Conservation (phyloP, 305 asterid species). For the Fraxinus velutina region DNA sequence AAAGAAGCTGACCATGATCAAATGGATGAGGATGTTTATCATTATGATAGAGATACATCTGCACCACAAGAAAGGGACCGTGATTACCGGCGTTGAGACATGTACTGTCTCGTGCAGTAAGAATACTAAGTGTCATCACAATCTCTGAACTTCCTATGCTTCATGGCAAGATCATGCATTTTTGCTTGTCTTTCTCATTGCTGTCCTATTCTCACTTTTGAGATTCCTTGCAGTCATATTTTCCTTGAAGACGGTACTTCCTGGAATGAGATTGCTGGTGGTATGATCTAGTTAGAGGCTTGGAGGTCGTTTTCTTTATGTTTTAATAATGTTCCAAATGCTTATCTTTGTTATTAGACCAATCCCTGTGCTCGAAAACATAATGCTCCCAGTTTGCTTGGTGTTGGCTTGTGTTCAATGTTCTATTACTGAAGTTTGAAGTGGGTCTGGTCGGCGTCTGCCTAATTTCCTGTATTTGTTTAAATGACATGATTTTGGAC, state of each 20-base stretch:
- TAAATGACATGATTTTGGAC: neutral
- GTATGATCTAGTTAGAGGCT: neutral
- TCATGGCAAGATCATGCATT: neutral
- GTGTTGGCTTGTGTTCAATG: neutral
- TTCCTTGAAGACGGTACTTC: neutral
- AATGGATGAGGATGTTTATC: conserved; percentile 74
- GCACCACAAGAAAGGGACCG: conserved; percentile 52
- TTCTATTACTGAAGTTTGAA: neutral
- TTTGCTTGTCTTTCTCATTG: neutral
- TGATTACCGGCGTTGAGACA: conserved; percentile 48
- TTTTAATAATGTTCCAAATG: neutral
- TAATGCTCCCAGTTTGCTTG: neutral
- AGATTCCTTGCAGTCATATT: neutral
- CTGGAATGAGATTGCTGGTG: neutral
- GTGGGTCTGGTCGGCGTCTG: neutral
- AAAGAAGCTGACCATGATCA: conserved; percentile 60
- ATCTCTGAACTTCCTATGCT: neutral
- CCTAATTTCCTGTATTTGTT: neutral
- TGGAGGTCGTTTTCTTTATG: neutral
- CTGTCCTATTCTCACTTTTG: neutral
- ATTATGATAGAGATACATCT: conserved; percentile 52
- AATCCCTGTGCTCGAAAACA: neutral
- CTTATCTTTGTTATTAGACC: neutral
- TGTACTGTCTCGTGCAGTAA: conserved; percentile 25
- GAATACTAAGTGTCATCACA: neutral